phyloP scores from a whole-genome alignment of 2,329 filamentous ascomycete species.

The Colletotrichum sojae region DNA sequence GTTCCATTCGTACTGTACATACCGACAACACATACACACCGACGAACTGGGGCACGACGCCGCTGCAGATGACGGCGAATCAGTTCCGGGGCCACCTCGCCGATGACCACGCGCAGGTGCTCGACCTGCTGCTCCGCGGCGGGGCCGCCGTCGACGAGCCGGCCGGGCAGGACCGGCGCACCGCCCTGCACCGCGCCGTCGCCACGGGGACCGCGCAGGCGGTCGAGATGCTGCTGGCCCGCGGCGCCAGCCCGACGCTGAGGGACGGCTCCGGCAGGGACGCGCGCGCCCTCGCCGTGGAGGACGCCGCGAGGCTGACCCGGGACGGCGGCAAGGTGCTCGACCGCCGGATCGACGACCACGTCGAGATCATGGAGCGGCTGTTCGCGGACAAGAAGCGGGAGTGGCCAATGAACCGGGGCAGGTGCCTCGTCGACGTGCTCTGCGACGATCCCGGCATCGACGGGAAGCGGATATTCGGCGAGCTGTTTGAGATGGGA shows the following conservation, averaged over 20 bases:
- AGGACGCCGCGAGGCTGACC: background rate
- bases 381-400: background rate
- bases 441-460: background rate
- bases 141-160: background rate
- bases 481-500: background rate
- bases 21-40: too few relatives aligned
- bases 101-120: background rate
- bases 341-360: slow-evolving; percentile 1
- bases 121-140: background rate
- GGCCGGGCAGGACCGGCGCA: background rate
- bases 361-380: slow-evolving; percentile 1
- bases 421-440: background rate
- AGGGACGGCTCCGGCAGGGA: background rate
- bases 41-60: background rate
- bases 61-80: background rate
- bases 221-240: background rate
- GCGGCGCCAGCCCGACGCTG: background rate
- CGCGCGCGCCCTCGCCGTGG: background rate
- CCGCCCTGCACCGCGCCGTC: background rate
- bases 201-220: background rate
- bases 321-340: background rate
- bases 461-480: background rate
- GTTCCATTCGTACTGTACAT: too few relatives aligned
- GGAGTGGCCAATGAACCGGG: slow-evolving; percentile 1
- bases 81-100: background rate